These are phyloP conservation scores for Trichosporon coremiiforme DNA, from an alignment of 1,284 basidiomycete genomes.

Conservation along the genomic window DNA sequence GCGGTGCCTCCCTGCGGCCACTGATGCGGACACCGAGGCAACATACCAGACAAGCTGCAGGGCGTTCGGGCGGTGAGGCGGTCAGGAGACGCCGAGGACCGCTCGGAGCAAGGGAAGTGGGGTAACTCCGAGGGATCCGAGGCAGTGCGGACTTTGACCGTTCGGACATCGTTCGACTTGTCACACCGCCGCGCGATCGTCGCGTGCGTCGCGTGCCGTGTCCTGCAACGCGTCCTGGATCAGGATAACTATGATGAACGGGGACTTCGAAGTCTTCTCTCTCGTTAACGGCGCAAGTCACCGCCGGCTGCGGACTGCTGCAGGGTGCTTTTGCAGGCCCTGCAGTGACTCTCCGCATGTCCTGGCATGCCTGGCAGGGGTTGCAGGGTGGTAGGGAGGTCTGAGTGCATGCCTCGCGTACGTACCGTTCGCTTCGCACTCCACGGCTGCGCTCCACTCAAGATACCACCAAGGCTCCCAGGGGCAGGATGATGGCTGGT, in stretches of 20 bases:
- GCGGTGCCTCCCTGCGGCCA: background rate
- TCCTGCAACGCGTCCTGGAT: background rate
- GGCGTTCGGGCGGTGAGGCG: no score
- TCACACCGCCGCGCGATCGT: background rate
- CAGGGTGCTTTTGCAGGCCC: background rate
- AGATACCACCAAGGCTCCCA: no score
- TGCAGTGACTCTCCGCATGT: background rate
- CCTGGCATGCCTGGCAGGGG: no score
- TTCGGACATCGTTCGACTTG: background rate
- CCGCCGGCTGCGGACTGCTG: background rate
- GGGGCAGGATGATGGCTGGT: no score
- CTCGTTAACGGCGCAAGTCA: background rate
- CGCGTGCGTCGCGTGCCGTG: background rate
- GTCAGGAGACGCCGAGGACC: no score
- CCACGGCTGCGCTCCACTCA: background rate
- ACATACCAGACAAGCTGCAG: no score
- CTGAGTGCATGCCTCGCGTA: background rate
- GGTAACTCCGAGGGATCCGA: background rate
- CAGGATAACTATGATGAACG: no score
- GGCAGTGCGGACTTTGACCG: background rate
- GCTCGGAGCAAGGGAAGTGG: no score
- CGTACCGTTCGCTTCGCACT: background rate
- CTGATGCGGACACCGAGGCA: background rate
- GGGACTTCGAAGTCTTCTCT: background rate
- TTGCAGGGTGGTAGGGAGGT: no score